Conservation (phyloP, 306 rosid genomes). For the Astragalus membranaceus region DNA sequence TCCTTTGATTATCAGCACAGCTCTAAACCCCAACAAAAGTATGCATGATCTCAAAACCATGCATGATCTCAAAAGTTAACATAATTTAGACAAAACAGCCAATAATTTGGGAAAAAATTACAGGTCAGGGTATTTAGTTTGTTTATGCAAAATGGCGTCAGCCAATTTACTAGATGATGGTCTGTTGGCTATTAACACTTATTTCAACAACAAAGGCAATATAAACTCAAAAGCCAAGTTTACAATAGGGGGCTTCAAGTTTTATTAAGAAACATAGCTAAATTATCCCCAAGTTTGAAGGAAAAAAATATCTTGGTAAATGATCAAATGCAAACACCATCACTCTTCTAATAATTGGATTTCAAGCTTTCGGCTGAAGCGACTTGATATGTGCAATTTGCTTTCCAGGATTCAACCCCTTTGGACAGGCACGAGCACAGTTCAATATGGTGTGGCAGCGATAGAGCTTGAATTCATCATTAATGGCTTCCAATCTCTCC, state of each 20-base stretch:
- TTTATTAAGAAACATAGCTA: conserved; percentile 43
- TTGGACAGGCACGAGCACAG: conserved; percentile 96
- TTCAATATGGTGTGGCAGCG: conserved; percentile 99
- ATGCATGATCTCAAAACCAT: not conserved
- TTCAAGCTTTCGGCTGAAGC: conserved; percentile 41
- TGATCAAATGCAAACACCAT: conserved; percentile 26
- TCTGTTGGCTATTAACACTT: conserved; percentile 27
- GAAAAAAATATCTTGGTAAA: conserved; percentile 29
- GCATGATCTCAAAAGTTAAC: too few species aligned
- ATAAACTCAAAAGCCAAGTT: conserved; percentile 22
- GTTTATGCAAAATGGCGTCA: not conserved
- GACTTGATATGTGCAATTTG: conserved; percentile 75
- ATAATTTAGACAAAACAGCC: not conserved
- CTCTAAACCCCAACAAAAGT: not conserved
- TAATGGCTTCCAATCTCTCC: conserved; percentile 85
- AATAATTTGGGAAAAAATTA: not conserved
- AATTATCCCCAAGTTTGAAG: conserved; percentile 20
- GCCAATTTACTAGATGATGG: conserved; percentile 1
- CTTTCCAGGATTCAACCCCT: conserved; percentile 97
- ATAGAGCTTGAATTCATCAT: conserved; percentile 96
- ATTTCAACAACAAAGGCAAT: conserved; percentile 22
- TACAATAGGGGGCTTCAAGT: conserved; percentile 36
- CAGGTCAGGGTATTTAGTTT: not conserved
- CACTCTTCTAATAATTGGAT: conserved; percentile 21
- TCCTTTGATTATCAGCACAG: not conserved